Evolutionary conservation across 2,329 filamentous ascomycete species (phyloP), one percentile per base, ranked within the genome.

Genomic region (Sodiomyces alkalinus): DNA sequence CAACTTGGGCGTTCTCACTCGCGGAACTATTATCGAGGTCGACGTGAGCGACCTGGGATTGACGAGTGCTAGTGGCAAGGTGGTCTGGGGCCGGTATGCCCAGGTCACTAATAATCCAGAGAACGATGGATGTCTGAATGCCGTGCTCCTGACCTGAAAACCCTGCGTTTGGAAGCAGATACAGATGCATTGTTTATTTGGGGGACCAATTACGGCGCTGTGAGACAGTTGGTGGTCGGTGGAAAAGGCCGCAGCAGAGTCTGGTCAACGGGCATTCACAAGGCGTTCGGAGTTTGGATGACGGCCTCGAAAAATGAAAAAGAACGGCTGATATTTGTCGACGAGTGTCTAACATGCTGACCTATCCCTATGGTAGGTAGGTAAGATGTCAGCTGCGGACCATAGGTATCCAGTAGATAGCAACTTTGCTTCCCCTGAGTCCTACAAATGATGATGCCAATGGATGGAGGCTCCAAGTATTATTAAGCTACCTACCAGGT

Each of bases 1-100:
- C 1, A 85, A 93, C 47, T 62, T 96, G 5, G 87, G 87, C 35
- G 86, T 93, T 3, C 53, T 94, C 45, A 87, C 80, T 26, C 85
- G 85, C 56, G 82, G 82, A 38, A 87, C 58, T 1, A 26, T 28
- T 10, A 17, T 35, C 46, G 87, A 96, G 56, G 85, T 96, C 44
- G 93, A 98, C 49, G 85, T 94, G 17, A 80, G 27, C 27, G 19
- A 28, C 11, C 19, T 22, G 6, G 20, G 20, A 6, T 22, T 28
- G 27, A 28, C 27, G 11, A 96, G 90, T 3, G 78, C 86, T 2
- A 76, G 74, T 37, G 90, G 90, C 37, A 94, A 94, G 59, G 82
- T 93, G 7, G 82, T 87, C 6, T 94, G 86, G 86, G 85, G 82
- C 41, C 67, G 81, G 40, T 90, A 25, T 16, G 23, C 23, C 10